Percentiles rank a stretch among this genome's conserved stretches.
phyloP scores from a whole-genome alignment of 1,284 basidiomycete species.

The Ganoderma boninense region DNA sequence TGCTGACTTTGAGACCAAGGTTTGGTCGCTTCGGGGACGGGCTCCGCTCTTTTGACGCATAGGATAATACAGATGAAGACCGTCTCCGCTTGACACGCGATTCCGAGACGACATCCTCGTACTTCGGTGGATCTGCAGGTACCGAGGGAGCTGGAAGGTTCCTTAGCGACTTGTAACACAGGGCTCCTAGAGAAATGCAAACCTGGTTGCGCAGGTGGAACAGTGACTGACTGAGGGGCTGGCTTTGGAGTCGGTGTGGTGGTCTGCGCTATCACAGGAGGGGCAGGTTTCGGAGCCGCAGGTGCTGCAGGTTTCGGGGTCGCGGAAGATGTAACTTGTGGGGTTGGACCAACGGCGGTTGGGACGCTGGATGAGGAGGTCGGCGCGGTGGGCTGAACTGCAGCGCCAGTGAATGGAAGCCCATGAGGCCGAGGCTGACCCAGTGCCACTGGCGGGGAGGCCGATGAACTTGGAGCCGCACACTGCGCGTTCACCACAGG shows the following conservation, averaged over 20 bases:
- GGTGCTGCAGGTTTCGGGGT: background rate
- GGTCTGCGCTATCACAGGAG: background rate
- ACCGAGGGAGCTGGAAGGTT: background rate
- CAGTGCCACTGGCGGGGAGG: background rate
- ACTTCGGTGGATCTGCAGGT: background rate
- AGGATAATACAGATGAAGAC: background rate
- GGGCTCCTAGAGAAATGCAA: background rate
- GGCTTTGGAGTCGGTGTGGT: background rate
- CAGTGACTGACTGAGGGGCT: background rate
- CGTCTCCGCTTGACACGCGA: background rate
- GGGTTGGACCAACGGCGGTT: background rate
- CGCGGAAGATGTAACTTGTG: background rate
- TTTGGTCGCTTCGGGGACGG: background rate
- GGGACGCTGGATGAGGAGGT: background rate
- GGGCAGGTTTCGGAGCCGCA: background rate
- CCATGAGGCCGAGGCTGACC: background rate
- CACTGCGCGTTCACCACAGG: background rate
- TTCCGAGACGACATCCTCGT: background rate
- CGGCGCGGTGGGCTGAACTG: background rate
- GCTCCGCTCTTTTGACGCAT: background rate
- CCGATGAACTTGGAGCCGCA: background rate
- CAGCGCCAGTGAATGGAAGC: background rate
- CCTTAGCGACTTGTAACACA: background rate
- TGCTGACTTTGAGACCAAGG: background rate
- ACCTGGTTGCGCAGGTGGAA: background rate